phyloP scores from a whole-genome alignment of 192 early-diverging fungal species.

The Linnemannia exigua region DNA sequence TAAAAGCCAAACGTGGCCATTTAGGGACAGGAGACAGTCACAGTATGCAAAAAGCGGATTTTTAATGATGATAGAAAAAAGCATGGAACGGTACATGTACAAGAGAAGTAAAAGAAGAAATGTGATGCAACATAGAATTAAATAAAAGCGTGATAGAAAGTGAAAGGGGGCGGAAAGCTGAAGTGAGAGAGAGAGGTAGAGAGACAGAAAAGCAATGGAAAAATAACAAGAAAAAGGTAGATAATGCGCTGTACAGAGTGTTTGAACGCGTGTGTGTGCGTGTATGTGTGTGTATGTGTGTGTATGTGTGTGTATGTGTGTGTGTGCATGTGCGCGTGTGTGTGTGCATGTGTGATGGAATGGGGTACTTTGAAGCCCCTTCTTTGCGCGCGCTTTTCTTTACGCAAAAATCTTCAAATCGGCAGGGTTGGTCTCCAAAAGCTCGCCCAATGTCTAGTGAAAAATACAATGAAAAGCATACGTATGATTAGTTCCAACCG shows the following conservation, averaged over 20 bases:
- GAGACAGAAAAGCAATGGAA: background rate
- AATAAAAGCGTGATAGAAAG: background rate
- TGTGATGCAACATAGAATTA: background rate
- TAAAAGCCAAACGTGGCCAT: no score
- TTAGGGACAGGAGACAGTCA: no score
- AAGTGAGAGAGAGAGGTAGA: background rate
- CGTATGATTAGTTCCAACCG: background rate
- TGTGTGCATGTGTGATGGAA: background rate
- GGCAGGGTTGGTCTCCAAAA: background rate
- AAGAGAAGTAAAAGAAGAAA: background rate
- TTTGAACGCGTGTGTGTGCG: no score
- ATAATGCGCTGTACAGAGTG: background rate
- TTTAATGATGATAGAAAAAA: background rate
- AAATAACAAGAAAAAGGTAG: background rate
- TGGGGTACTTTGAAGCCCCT: background rate
- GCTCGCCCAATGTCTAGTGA: conserved; percentile 21
- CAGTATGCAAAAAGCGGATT: no score
- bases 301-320: no score
- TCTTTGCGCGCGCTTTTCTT: no score
- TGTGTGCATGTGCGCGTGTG: no score
- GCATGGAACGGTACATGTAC: conserved; percentile 7
- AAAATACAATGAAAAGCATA: background rate
- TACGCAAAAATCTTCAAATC: background rate
- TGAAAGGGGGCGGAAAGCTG: background rate
- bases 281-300: no score